Evolutionary conservation across 805 yeast species (phyloP), one percentile per base, ranked within the genome.

Genomic region (Starmerella lactis-condensi): DNA sequence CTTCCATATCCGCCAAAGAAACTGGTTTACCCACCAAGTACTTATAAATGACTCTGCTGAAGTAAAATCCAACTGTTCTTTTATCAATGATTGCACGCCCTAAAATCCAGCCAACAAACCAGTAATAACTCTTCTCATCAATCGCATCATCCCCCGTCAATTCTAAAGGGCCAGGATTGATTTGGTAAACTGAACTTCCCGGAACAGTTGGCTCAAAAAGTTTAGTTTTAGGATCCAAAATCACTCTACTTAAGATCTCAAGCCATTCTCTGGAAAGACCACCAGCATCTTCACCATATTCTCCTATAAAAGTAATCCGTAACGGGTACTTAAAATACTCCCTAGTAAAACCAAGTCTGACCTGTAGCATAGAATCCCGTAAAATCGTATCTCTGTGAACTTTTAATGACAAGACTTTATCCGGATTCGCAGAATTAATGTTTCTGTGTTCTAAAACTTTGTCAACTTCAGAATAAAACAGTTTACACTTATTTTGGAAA

Each of bases 241-340:
- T 83, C 51, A 85, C 95, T 39, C 94, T 64, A 0, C 94, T 72
- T 28, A 89, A 55, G 4, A 83, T 93, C 50, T 83, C 95, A 47
- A 75, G 83, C 98, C 98, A 89, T 52, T 89, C 99, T 47, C 99
- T 64, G 0, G 95, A 78, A 11, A 89, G 73, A 24, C 99, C 99
- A 43, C 99, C 99, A 3, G 93, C 98, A 61, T 89, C 99, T 29
- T 89, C 78, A 43, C 96, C 99, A 33, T 75, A 75, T 53, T 89
- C 99, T 1, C 93, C 93, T 39, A 72, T 72, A 58, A 89, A 89
- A n/a, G 65, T 65, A 25, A 89, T 69, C 30, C 75, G 83, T 42
- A 89, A 57, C 4, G 39, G 41, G 7, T 35, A 30, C 13, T 23
- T 26, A 11, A 37, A 34, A 47, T 82, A 69, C 34, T 75, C 85